Evolutionary conservation across 345 rosid genomes (phyloP).

Genomic region (Bruguiera gymnorhiza): DNA sequence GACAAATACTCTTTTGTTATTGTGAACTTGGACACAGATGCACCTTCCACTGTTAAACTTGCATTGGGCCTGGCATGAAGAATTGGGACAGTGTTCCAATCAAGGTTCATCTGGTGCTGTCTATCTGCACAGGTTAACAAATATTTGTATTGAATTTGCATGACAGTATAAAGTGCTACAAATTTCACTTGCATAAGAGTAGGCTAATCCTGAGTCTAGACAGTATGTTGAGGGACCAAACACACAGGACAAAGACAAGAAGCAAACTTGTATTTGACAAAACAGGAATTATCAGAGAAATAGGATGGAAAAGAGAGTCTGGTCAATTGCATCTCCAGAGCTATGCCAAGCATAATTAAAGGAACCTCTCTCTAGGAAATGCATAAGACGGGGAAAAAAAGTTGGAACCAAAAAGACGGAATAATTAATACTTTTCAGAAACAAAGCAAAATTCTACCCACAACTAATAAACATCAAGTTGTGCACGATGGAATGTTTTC

Average conservation of each 20-base stretch:
- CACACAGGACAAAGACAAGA: background rate
- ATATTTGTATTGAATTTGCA: constrained; percentile 14
- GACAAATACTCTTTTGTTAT: constrained; percentile 41
- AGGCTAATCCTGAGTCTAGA: background rate
- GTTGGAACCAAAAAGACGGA: too few species aligned
- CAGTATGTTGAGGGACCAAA: background rate
- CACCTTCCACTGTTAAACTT: constrained; percentile 43
- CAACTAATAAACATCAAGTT: too few species aligned
- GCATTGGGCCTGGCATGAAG: constrained; percentile 38
- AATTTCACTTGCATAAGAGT: constrained; percentile 1
- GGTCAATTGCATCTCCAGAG: too few species aligned
- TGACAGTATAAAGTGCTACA: constrained; percentile 2
- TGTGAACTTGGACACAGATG: constrained; percentile 41
- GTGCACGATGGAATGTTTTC: too few species aligned
- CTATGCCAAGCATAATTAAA: too few species aligned
- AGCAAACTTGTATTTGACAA: too few species aligned
- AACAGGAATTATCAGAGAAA: too few species aligned
- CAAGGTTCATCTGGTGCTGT: constrained; percentile 54
- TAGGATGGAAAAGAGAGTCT: too few species aligned
- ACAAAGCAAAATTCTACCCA: too few species aligned
- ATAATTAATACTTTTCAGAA: too few species aligned
- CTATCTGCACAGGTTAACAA: constrained; percentile 51
- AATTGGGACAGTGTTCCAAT: constrained; percentile 48
- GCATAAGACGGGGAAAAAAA: too few species aligned
- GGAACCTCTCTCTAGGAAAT: too few species aligned